Percentiles rank a stretch among this genome's conserved stretches.
These are phyloP conservation scores for Raffaelea arxii DNA, from an alignment of 2,329 filamentous ascomycete genomes.

Conservation along the genomic window DNA sequence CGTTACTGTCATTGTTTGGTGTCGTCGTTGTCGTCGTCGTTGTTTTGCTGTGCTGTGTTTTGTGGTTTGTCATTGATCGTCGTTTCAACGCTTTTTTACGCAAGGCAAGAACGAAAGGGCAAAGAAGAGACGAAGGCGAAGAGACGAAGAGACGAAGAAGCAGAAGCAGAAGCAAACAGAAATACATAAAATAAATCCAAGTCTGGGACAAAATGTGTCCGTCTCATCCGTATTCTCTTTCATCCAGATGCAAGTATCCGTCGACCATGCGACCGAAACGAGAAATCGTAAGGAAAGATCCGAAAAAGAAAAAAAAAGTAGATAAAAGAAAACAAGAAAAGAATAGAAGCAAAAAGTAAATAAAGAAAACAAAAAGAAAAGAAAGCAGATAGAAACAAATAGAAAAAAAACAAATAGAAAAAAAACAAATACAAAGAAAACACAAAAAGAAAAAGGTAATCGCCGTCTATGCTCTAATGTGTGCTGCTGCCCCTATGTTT, in stretches of 20 bases:
- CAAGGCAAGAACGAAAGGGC: too few species aligned
- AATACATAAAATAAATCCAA: neutral
- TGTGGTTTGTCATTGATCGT: too few species aligned
- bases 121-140: neutral
- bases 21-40: too few species aligned
- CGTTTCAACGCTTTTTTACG: too few species aligned
- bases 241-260: too few species aligned
- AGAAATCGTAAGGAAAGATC: neutral
- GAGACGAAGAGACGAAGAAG: neutral
- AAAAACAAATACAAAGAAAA: neutral
- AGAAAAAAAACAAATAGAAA: neutral
- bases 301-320: neutral
- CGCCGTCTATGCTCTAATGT: constrained; percentile 31
- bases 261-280: too few species aligned
- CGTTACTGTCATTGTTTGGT: too few species aligned
- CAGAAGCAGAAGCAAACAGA: neutral
- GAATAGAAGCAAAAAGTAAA: neutral
- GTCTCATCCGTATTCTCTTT: too few species aligned
- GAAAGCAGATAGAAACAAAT: neutral
- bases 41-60: too few species aligned
- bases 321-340: neutral
- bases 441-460: constrained; percentile 33
- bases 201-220: too few species aligned
- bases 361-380: neutral
- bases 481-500: neutral